These are phyloP conservation scores for Penicillium hordei DNA, from an alignment of 2,329 filamentous ascomycete genomes.

Conservation along the genomic window DNA sequence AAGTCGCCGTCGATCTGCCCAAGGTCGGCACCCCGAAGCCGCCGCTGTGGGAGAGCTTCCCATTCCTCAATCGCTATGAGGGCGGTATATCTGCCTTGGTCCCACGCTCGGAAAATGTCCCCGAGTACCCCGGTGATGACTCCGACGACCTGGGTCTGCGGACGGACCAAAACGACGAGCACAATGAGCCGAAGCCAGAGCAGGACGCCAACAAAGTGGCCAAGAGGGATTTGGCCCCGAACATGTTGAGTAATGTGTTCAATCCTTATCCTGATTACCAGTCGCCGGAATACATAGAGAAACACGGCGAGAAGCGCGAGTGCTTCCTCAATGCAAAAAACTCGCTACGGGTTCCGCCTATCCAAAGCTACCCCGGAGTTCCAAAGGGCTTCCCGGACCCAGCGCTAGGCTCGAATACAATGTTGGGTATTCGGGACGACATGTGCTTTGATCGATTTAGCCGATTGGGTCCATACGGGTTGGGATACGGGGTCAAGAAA, in stretches of 20 bases:
- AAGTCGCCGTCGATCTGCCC: conserved; percentile 46
- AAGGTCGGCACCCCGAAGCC: conserved; percentile 61
- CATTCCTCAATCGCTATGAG: conserved; percentile 84
- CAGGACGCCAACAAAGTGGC: conserved; percentile 15
- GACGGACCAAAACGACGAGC: conserved; percentile 24
- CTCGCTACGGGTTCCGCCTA: conserved; percentile 63
- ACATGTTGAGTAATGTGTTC: conserved; percentile 56
- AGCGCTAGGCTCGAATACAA: conserved; percentile 80
- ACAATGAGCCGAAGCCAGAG: conserved; percentile 24
- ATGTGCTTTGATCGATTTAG: conserved; percentile 94
- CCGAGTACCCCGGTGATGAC: conserved; percentile 72
- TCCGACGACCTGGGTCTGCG: conserved; percentile 58
- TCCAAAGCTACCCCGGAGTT: conserved; percentile 75
- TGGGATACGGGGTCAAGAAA: conserved; percentile 75
- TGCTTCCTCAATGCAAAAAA: conserved; percentile 75
- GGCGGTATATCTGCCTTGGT: conserved; percentile 77
- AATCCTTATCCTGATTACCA: conserved; percentile 68
- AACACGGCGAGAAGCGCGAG: conserved; percentile 63
- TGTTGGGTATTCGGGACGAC: conserved; percentile 75
- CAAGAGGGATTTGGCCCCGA: conserved; percentile 31
- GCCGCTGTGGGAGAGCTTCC: conserved; percentile 78
- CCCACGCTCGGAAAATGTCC: conserved; percentile 63
- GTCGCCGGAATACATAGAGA: conserved; percentile 55
- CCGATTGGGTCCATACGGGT: conserved; percentile 82
- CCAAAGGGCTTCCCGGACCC: conserved; percentile 82